Evolutionary conservation across 257 asterid genomes (phyloP).

Genomic region (Striga asiatica): DNA sequence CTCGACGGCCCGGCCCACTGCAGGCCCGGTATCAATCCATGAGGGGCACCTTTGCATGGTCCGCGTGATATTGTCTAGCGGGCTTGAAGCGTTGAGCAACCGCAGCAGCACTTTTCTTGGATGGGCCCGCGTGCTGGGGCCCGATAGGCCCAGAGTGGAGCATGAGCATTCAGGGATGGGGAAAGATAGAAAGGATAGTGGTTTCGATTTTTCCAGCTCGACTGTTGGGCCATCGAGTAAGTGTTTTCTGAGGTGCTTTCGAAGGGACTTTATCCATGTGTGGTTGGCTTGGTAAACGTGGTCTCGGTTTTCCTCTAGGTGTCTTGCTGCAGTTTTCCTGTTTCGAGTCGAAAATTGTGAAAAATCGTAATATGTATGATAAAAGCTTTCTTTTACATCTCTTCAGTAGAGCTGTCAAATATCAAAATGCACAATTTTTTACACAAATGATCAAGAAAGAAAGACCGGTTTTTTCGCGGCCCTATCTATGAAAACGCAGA

Average conservation of each 20-base stretch:
- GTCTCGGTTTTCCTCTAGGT: slow-evolving; percentile 59
- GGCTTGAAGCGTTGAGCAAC: slow-evolving; percentile 27
- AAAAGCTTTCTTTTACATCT: no score
- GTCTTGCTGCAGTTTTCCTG: slow-evolving; percentile 52
- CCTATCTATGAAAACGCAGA: no score
- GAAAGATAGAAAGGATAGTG: slow-evolving; percentile 58
- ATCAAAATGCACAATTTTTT: background rate
- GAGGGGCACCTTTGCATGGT: slow-evolving; percentile 51
- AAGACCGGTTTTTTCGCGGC: no score
- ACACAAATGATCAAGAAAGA: no score
- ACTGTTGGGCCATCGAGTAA: slow-evolving; percentile 41
- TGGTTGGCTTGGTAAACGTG: slow-evolving; percentile 70
- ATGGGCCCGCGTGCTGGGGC: slow-evolving; percentile 9
- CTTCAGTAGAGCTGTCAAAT: no score
- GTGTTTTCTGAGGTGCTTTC: slow-evolving; percentile 50
- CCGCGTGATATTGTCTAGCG: slow-evolving; percentile 28
- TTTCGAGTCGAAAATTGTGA: no score
- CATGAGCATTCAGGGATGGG: slow-evolving; percentile 87
- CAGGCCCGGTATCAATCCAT: slow-evolving; percentile 37
- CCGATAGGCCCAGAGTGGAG: no score
- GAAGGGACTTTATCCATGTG: slow-evolving; percentile 56
- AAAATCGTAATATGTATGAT: no score
- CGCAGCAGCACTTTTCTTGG: slow-evolving; percentile 18
- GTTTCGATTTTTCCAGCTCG: slow-evolving; percentile 40
- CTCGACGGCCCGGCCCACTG: slow-evolving; percentile 34